These are phyloP conservation scores for Psilocybe mexicana DNA, from an alignment of 1,284 basidiomycete species.

Conservation along the genomic window DNA sequence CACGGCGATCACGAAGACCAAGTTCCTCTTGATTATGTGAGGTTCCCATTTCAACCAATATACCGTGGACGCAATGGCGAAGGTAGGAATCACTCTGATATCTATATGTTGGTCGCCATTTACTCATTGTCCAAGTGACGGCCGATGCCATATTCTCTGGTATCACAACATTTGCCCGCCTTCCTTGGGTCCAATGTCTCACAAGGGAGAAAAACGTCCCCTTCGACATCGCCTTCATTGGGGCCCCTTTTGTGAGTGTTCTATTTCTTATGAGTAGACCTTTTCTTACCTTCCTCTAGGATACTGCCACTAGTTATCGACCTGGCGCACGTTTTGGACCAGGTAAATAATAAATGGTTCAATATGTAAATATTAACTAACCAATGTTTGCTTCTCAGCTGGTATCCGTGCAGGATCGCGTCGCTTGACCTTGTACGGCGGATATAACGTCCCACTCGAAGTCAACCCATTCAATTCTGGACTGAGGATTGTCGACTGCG, in stretches of 20 bases:
- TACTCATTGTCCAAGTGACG: constrained; percentile 40
- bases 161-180: constrained; percentile 73
- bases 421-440: constrained; percentile 69
- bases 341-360: constrained; percentile 20
- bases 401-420: constrained; percentile 77
- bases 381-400: constrained; percentile 25
- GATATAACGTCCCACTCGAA: constrained; percentile 72
- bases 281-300: constrained; percentile 38
- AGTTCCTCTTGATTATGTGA: constrained; percentile 63
- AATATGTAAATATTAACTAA: background rate
- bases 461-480: constrained; percentile 68
- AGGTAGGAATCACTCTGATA: constrained; percentile 38
- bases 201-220: constrained; percentile 51
- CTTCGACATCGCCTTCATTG: constrained; percentile 79
- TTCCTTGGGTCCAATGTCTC: constrained; percentile 75
- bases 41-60: constrained; percentile 52
- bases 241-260: constrained; percentile 69
- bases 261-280: background rate
- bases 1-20: constrained; percentile 47
- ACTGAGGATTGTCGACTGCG: constrained; percentile 71
- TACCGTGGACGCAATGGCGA: constrained; percentile 55
- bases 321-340: constrained; percentile 82
- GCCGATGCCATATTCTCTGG: constrained; percentile 73
- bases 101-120: background rate
- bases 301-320: constrained; percentile 74